Evolutionary conservation across 345 rosid species (phyloP).

Genomic region (Brassica nigra): DNA sequence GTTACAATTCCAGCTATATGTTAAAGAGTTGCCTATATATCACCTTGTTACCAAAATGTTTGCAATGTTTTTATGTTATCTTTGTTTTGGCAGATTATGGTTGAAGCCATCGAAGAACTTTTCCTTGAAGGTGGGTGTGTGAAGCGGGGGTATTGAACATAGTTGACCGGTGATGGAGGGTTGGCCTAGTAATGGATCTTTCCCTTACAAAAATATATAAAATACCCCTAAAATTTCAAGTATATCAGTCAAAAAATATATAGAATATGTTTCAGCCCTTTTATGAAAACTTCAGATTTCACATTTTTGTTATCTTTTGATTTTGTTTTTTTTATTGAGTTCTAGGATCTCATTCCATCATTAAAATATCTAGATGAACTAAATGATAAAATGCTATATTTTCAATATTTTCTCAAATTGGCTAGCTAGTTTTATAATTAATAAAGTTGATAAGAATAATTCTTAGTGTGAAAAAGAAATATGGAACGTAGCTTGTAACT

Average conservation of each 20-base stretch:
- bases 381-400: background rate
- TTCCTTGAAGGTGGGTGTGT: slow-evolving; percentile 1
- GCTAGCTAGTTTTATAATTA: background rate
- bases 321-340: background rate
- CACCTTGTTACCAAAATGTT: background rate
- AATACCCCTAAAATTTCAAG: too few relatives aligned
- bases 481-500: background rate
- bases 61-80: background rate
- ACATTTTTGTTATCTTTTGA: background rate
- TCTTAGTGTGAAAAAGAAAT: background rate
- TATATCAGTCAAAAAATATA: too few relatives aligned
- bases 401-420: background rate
- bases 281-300: slow-evolving; percentile 11
- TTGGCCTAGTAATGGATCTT: background rate
- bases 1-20: background rate
- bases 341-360: background rate
- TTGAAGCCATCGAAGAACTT: slow-evolving; percentile 8
- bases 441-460: background rate
- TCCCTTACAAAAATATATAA: background rate
- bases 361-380: background rate
- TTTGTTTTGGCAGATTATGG: background rate
- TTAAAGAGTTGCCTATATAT: background rate
- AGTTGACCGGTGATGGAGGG: slow-evolving; percentile 16
- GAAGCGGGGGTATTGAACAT: slow-evolving; percentile 1
- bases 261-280: background rate